These are phyloP conservation scores for Funneliformis geosporum DNA, from an alignment of 192 early-diverging fungal species.

Conservation along the genomic window DNA sequence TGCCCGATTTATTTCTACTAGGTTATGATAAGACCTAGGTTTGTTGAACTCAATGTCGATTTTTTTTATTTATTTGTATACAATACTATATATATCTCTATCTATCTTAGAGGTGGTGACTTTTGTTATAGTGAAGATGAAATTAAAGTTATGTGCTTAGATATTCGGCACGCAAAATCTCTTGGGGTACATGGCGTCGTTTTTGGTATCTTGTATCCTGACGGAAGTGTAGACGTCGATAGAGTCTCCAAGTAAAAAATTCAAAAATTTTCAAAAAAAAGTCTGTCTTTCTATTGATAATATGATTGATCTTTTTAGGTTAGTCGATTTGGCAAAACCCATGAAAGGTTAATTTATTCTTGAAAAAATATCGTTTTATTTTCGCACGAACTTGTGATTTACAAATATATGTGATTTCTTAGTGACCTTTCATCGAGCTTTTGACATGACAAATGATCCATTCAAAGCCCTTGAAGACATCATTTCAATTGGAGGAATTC, in stretches of 20 bases:
- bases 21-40: conserved; percentile 13
- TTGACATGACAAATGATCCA: conserved; percentile 64
- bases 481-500: conserved; percentile 56
- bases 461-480: conserved; percentile 59
- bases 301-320: conserved; percentile 26
- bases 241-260: conserved; percentile 44
- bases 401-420: background rate
- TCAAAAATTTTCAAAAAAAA: too few relatives aligned
- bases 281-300: too few relatives aligned
- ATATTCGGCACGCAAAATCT: conserved; percentile 48
- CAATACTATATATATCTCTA: background rate
- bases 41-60: background rate
- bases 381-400: background rate
- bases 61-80: too few relatives aligned
- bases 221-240: conserved; percentile 58
- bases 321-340: conserved; percentile 54
- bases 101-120: conserved; percentile 56
- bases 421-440: conserved; percentile 73
- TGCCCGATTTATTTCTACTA: background rate
- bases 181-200: conserved; percentile 61
- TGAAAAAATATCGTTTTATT: background rate
- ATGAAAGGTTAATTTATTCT: conserved; percentile 40
- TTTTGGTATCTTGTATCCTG: conserved; percentile 56
- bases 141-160: conserved; percentile 50
- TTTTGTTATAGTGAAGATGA: conserved; percentile 57